These are phyloP conservation scores for Auriculariales sp. DNA, from an alignment of 768 basidiomycete species.

Conservation along the genomic window DNA sequence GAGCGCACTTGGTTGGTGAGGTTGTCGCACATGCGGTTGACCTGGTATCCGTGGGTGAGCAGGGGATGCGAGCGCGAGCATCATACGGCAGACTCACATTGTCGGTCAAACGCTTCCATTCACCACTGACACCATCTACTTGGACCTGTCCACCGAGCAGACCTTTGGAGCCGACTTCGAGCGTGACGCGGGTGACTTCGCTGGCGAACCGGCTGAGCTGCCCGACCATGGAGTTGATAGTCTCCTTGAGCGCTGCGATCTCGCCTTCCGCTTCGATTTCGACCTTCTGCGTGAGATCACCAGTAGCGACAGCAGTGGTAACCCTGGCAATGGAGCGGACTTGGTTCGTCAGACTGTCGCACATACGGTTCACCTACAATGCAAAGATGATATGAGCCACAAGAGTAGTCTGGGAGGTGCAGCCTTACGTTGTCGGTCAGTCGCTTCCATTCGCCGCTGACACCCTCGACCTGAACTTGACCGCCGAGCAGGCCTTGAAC, in stretches of 20 bases:
- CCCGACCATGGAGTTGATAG: constrained; percentile 17
- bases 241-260: constrained; percentile 20
- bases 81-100: constrained; percentile 30
- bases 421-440: constrained; percentile 18
- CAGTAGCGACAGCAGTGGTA: constrained; percentile 15
- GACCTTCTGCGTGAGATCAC: constrained; percentile 23
- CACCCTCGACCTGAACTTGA: constrained; percentile 23
- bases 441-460: constrained; percentile 24
- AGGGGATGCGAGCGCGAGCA: background rate
- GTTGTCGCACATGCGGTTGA: constrained; percentile 6
- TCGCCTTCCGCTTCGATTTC: constrained; percentile 25
- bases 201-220: constrained; percentile 8
- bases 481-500: constrained; percentile 27
- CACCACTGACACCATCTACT: constrained; percentile 82
- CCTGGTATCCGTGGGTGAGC: background rate
- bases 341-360: constrained; percentile 10
- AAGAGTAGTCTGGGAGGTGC: background rate
- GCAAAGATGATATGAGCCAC: background rate
- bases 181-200: constrained; percentile 66
- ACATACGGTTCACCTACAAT: constrained; percentile 51
- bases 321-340: constrained; percentile 29
- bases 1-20: constrained; percentile 15
- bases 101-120: constrained; percentile 86
- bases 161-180: constrained; percentile 88
- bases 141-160: constrained; percentile 87